Conservation (phyloP, 768 basidiomycete genomes). For the Pleurotus cornucopiae region DNA sequence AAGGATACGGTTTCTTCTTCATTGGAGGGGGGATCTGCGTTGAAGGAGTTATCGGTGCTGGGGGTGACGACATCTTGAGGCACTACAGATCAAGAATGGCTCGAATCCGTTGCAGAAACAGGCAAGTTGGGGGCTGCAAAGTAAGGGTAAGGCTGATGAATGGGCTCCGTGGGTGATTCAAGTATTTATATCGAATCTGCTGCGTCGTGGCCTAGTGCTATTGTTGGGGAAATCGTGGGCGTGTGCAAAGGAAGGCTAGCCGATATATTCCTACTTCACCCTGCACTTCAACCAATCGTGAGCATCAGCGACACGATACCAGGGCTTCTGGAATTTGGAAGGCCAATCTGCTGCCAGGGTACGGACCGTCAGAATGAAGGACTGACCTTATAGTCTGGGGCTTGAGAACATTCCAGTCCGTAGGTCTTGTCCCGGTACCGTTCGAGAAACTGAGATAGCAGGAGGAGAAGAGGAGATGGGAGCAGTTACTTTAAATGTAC, state of each 20-base stretch:
- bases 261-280: not conserved
- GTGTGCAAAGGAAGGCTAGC: constrained; percentile 2
- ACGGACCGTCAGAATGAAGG: not conserved
- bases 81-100: constrained; percentile 1
- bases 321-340: not conserved
- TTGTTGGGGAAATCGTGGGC: not conserved
- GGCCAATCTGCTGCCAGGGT: not conserved
- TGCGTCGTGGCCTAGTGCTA: constrained; percentile 1
- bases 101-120: not conserved
- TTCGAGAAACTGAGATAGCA: not conserved
- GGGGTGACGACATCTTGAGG: constrained; percentile 6
- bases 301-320: not conserved
- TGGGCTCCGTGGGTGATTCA: constrained; percentile 8
- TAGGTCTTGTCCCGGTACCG: too few relatives aligned
- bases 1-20: constrained; percentile 76
- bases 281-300: not conserved
- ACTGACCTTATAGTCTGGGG: not conserved
- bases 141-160: not conserved
- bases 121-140: not conserved
- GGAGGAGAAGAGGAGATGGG: not conserved
- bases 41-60: constrained; percentile 4
- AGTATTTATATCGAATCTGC: constrained; percentile 5
- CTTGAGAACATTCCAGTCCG: not conserved
- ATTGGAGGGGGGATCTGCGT: constrained; percentile 17
- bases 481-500: not conserved